Evolutionary conservation across 768 basidiomycete species (phyloP).

Genomic region (Termitomyces sp.): DNA sequence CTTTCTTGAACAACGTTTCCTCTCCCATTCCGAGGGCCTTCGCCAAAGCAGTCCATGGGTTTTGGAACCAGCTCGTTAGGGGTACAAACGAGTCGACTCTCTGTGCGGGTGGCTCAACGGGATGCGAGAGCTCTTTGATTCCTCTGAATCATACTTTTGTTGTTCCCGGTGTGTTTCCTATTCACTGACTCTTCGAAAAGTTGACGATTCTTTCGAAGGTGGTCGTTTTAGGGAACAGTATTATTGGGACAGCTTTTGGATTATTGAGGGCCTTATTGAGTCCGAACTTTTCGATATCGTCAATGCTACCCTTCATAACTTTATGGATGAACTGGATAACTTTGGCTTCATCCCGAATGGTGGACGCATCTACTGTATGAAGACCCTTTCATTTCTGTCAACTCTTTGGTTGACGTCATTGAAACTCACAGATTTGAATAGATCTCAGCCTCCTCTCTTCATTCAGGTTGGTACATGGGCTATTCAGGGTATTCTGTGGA

Average conservation of each 20-base stretch:
- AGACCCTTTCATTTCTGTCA: background rate
- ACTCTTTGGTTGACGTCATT: constrained; percentile 34
- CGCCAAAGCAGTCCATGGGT: constrained; percentile 74
- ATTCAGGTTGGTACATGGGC: constrained; percentile 47
- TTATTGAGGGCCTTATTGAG: constrained; percentile 79
- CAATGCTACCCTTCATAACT: constrained; percentile 81
- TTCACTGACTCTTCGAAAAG: background rate
- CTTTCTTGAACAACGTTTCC: constrained; percentile 66
- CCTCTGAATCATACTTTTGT: constrained; percentile 91
- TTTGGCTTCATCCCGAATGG: constrained; percentile 96
- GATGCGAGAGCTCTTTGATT: constrained; percentile 82
- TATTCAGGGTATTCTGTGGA: background rate
- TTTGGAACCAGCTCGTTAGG: constrained; percentile 78
- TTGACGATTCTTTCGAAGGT: constrained; percentile 22
- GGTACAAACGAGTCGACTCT: constrained; percentile 66
- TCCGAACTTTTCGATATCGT: constrained; percentile 70
- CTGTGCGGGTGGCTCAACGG: constrained; percentile 44
- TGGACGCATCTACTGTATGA: constrained; percentile 79
- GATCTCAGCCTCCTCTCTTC: constrained; percentile 91
- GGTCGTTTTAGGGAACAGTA: constrained; percentile 83
- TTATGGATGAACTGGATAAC: constrained; percentile 85
- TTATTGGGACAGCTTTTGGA: constrained; percentile 77
- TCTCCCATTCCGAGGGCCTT: constrained; percentile 69
- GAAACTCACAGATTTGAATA: constrained; percentile 57
- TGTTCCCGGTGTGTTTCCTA: constrained; percentile 56